These are phyloP conservation scores for Cadophora sp. DNA, from an alignment of 2,329 filamentous ascomycete species.

Conservation along the genomic window DNA sequence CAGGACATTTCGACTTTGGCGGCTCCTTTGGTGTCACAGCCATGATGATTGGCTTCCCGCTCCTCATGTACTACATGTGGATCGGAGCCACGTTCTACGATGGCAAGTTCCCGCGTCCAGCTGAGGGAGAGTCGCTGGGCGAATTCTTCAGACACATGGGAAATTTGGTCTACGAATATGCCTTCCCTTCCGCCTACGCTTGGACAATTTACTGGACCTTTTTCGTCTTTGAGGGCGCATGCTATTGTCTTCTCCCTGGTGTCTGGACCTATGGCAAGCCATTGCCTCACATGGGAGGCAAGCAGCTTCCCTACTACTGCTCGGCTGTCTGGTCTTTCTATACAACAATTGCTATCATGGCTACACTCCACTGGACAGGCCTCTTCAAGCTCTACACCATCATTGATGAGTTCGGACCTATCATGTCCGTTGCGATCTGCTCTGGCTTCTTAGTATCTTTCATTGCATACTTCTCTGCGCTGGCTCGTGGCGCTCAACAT, in stretches of 20 bases:
- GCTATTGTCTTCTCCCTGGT: slow-evolving; percentile 87
- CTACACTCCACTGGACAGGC: slow-evolving; percentile 80
- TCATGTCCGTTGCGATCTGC: slow-evolving; percentile 91
- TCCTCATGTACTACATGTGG: slow-evolving; percentile 99
- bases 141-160: slow-evolving; percentile 78
- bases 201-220: slow-evolving; percentile 97
- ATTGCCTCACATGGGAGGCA: slow-evolving; percentile 79
- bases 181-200: slow-evolving; percentile 81
- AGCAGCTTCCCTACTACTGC: slow-evolving; percentile 94
- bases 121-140: slow-evolving; percentile 66
- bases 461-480: slow-evolving; percentile 85
- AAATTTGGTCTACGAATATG: slow-evolving; percentile 79
- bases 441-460: slow-evolving; percentile 86
- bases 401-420: slow-evolving; percentile 92
- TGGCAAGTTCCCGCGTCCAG: slow-evolving; percentile 76
- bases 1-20: slow-evolving; percentile 81
- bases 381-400: slow-evolving; percentile 89
- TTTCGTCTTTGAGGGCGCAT: slow-evolving; percentile 81
- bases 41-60: slow-evolving; percentile 94
- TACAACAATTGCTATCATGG: slow-evolving; percentile 75
- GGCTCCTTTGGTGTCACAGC: slow-evolving; percentile 78
- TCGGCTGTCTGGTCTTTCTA: slow-evolving; percentile 89
- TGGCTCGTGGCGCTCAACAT: slow-evolving; percentile 81
- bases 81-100: slow-evolving; percentile 92
- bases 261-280: slow-evolving; percentile 89